Base-by-base conservation (phyloP, 2,329 filamentous ascomycete genomes). In the Penicillium sp. region DNA sequence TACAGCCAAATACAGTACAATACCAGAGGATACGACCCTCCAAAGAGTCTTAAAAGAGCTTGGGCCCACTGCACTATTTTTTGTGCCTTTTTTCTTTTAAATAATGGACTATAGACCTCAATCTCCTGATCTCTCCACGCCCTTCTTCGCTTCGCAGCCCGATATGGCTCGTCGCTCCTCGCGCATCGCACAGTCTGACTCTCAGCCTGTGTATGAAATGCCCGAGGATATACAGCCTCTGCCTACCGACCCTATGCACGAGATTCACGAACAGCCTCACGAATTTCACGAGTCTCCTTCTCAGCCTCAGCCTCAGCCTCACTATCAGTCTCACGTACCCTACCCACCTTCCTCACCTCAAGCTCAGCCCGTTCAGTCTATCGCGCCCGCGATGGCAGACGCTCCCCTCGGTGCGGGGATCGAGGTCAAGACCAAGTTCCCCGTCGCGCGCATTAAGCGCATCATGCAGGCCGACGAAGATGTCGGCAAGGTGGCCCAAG, bases 391-490 rank as follows among this genome's bases (percentile, higher is more conserved):
- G 38, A 42, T 48, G 10, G 16, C 16, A 1, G 27, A 47, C 18
- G 58, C 70, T 40, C 65, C 67, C 40, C 68, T 73, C 44, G 69
- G 71, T 49, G 75, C 86, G 77, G 72, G 84, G 73, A 77, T 96
- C 77, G 74, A 91, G 42, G 91, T 99, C 65, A 90, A 86, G 75
- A 97, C 93, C 32, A 97, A 97, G 68, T 99, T 99, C 68, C 94
- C 94, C 1, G 96, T 96, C 31, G 94, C 94, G 13, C 85, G 94
- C 58, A 99, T 99, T 79, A 99, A 99, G 81, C 87, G 94, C 48
- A 97, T 99, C 68, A 97, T 99, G 94, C 94, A 99, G 77, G 93
- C 93, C 10, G 94, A 99, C 69, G 94, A 99, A 70, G 94, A 99
- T 72, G 92, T 99, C 0, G 94, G 94, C 58, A 99, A 99, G 77